Percentiles rank a stretch among this genome's conserved stretches.
phyloP scores from a whole-genome alignment of 192 early-diverging fungal species.

The Cladochytrium replicatum region DNA sequence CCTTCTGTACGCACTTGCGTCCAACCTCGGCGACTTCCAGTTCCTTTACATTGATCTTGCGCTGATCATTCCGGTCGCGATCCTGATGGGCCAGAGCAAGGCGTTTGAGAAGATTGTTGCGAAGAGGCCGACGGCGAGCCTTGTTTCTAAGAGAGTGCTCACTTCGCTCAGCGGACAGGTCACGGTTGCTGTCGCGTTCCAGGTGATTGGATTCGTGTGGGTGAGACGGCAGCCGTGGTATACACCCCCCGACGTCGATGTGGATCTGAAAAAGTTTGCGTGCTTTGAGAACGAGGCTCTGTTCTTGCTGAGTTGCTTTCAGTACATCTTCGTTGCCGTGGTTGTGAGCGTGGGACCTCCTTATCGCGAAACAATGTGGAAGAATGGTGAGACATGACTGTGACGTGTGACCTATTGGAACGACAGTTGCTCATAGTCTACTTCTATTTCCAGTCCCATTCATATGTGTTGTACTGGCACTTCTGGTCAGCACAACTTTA shows the following conservation, averaged over 20 bases:
- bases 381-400: slow-evolving; percentile 58
- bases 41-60: slow-evolving; percentile 92
- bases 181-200: slow-evolving; percentile 70
- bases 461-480: slow-evolving; percentile 45
- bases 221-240: slow-evolving; percentile 73
- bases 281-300: slow-evolving; percentile 88
- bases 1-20: slow-evolving; percentile 77
- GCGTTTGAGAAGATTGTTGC: slow-evolving; percentile 59
- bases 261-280: slow-evolving; percentile 55
- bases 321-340: slow-evolving; percentile 83
- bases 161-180: slow-evolving; percentile 86
- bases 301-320: slow-evolving; percentile 84
- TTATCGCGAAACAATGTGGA: slow-evolving; percentile 79
- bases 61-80: slow-evolving; percentile 65
- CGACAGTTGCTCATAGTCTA: background rate
- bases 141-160: slow-evolving; percentile 84
- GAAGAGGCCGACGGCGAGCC: slow-evolving; percentile 81
- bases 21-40: slow-evolving; percentile 89
- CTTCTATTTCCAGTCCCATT: slow-evolving; percentile 49
- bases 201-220: slow-evolving; percentile 59
- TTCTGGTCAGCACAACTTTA: slow-evolving; percentile 37
- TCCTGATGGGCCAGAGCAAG: slow-evolving; percentile 80
- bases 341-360: slow-evolving; percentile 95
- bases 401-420: too few species aligned
- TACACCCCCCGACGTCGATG: slow-evolving; percentile 38